Conservation (phyloP, 1,139 yeast species). For the Debaryomyces psychrophilus region DNA sequence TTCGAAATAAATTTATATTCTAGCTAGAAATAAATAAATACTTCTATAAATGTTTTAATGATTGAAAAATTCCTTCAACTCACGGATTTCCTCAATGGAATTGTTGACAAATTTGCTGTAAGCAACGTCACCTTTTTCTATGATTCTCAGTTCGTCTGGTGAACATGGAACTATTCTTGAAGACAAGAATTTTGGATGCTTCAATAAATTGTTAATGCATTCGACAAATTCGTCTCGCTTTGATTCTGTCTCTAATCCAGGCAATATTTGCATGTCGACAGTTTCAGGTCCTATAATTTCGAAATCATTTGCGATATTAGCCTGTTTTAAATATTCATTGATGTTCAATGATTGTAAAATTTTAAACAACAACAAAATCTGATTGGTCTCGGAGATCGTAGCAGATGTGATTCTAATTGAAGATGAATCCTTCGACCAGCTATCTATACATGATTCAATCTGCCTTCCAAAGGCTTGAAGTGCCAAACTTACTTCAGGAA, state of each 20-base stretch:
- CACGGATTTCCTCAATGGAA: constrained; percentile 58
- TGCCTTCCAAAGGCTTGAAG: constrained; percentile 68
- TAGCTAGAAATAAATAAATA: constrained; percentile 2
- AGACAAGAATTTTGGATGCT: constrained; percentile 83
- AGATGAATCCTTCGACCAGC: constrained; percentile 69
- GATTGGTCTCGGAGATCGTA: constrained; percentile 76
- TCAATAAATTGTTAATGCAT: constrained; percentile 67
- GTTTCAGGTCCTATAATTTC: constrained; percentile 20
- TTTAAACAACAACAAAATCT: constrained; percentile 67
- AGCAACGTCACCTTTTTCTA: constrained; percentile 48
- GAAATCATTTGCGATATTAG: constrained; percentile 8
- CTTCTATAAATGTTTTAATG: constrained; percentile 2
- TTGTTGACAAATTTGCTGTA: constrained; percentile 47
- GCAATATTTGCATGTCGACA: constrained; percentile 44
- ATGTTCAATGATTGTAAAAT: constrained; percentile 55
- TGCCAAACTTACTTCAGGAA: constrained; percentile 69
- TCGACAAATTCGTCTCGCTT: constrained; percentile 61
- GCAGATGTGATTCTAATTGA: constrained; percentile 63
- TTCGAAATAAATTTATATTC: background rate
- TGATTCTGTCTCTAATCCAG: constrained; percentile 62
- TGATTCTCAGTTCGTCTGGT: constrained; percentile 61
- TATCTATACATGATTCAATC: constrained; percentile 59
- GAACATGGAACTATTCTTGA: constrained; percentile 68
- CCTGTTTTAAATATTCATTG: constrained; percentile 38
- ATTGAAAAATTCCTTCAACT: constrained; percentile 50